Percentiles rank a stretch among this genome's conserved stretches.
Evolutionary conservation across 2,329 filamentous ascomycete genomes (phyloP).

Genomic region (Stagonosporopsis chrysanthemi): DNA sequence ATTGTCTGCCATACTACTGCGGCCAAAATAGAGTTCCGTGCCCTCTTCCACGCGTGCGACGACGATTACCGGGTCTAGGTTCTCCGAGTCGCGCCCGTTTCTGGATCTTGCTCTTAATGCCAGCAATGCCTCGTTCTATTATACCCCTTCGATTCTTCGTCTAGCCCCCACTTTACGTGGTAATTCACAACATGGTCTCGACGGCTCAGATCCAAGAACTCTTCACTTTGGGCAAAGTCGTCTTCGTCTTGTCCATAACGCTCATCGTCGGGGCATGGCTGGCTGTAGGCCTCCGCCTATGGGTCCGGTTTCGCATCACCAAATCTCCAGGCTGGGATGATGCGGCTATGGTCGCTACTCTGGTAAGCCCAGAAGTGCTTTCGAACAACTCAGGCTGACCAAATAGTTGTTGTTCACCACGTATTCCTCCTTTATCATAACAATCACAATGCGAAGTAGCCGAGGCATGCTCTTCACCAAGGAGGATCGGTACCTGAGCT

Average conservation of each 20-base stretch:
- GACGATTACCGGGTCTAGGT: conserved; percentile 16
- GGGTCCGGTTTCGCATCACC: conserved; percentile 44
- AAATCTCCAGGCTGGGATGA: conserved; percentile 47
- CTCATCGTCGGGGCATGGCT: conserved; percentile 40
- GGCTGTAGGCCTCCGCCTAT: conserved; percentile 42
- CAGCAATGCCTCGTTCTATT: conserved; percentile 13
- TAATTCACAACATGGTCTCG: conserved; percentile 12
- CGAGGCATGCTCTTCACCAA: conserved; percentile 21
- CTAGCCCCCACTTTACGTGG: conserved; percentile 19
- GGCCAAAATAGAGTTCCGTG: conserved; percentile 25
- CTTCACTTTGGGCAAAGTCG: conserved; percentile 28
- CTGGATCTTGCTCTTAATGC: conserved; percentile 24
- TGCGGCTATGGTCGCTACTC: conserved; percentile 39
- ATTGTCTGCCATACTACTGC: conserved; percentile 2
- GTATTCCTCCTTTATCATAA: conserved; percentile 23
- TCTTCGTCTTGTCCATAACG: conserved; percentile 31
- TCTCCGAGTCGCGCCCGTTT: conserved; percentile 17
- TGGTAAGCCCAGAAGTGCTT: conserved; percentile 23
- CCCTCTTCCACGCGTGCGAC: conserved; percentile 20
- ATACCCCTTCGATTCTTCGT: conserved; percentile 8
- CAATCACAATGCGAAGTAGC: conserved; percentile 27
- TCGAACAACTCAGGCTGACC: not conserved
- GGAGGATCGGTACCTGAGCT: conserved; percentile 23
- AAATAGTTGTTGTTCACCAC: conserved; percentile 16
- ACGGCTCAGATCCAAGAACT: conserved; percentile 26